Conservation (phyloP, 352 stramenopile species). For the Phytopythium montanum region DNA sequence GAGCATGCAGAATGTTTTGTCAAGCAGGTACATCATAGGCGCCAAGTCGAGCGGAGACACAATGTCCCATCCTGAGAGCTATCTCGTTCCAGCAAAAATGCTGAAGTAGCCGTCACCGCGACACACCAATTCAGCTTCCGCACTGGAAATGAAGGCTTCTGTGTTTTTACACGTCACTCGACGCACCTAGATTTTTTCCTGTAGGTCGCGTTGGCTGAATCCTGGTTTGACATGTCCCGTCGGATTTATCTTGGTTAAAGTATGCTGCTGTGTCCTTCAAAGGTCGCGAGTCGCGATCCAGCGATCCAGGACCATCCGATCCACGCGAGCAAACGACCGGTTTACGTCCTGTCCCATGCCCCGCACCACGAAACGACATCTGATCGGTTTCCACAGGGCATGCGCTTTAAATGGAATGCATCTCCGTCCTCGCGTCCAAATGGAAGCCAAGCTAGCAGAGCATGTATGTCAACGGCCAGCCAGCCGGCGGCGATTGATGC, state of each 20-base stretch:
- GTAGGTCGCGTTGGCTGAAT: neutral
- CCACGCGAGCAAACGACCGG: conserved; percentile 1
- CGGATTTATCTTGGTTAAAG: neutral
- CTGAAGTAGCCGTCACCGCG: conserved; percentile 4
- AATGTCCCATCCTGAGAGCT: neutral
- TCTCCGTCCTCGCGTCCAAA: neutral
- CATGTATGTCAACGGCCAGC: no score
- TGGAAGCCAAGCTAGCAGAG: no score
- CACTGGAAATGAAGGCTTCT: neutral
- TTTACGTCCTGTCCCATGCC: neutral
- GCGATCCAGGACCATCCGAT: conserved; percentile 1
- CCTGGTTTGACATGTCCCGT: neutral
- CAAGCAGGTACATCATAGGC: no score
- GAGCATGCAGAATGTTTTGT: neutral
- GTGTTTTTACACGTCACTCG: neutral
- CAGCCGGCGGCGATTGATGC: no score
- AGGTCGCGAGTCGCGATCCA: neutral
- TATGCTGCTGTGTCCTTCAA: neutral
- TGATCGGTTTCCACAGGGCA: neutral
- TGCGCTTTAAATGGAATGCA: neutral
- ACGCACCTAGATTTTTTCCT: conserved; percentile 1
- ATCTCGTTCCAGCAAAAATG: conserved; percentile 3
- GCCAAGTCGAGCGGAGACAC: no score
- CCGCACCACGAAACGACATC: neutral
- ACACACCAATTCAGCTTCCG: neutral